These are phyloP conservation scores for Dendrobium chrysotoxum DNA, from an alignment of 106 monocot species.

Conservation along the genomic window DNA sequence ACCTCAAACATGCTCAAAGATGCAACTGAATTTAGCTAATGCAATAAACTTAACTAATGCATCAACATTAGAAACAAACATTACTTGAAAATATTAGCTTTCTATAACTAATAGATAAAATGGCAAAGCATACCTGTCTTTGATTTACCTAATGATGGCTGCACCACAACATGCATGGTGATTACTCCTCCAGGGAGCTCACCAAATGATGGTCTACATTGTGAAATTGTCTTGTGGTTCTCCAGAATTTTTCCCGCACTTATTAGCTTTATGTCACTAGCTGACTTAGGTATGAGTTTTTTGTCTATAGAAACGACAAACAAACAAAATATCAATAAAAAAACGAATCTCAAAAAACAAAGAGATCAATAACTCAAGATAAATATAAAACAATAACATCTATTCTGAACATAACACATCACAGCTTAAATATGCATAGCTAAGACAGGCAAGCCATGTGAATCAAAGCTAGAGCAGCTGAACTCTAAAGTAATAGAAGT, in stretches of 20 bases:
- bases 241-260: constrained; percentile 20
- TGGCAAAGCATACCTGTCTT: constrained; percentile 9
- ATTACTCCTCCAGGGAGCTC: constrained; percentile 23
- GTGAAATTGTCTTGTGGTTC: constrained; percentile 10
- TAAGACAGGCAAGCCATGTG: background rate
- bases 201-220: constrained; percentile 21
- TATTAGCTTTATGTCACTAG: constrained; percentile 22
- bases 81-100: background rate
- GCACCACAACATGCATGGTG: constrained; percentile 26
- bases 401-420: background rate
- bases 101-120: background rate
- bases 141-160: constrained; percentile 20
- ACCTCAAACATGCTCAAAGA: background rate
- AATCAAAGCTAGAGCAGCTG: background rate
- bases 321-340: constrained; percentile 1
- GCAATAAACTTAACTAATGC: background rate
- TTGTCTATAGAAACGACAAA: constrained; percentile 12
- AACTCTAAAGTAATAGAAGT: background rate
- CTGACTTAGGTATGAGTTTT: constrained; percentile 13
- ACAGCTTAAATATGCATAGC: background rate
- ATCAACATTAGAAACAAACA: background rate
- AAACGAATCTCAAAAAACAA: background rate
- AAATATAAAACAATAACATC: background rate
- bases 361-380: background rate
- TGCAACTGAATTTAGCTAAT: background rate